Percentiles rank a stretch among this genome's conserved stretches.
Conservation (phyloP, 139 green algal genomes). For the Chlorella sp. region DNA sequence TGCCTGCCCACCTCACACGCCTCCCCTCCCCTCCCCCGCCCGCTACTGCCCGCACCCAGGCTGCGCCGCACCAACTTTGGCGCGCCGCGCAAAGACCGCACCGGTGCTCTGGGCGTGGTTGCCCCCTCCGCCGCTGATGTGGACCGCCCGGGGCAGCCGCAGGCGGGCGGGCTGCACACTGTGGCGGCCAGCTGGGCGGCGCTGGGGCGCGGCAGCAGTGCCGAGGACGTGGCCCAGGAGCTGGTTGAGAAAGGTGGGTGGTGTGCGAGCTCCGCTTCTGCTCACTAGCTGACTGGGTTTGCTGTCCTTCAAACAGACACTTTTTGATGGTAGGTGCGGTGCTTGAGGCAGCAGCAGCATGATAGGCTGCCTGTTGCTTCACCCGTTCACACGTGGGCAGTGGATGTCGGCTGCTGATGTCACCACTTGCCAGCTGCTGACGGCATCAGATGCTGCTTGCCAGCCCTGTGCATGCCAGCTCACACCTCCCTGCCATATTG, state of each 20-base stretch:
- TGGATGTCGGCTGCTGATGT: no score
- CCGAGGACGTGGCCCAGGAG: not conserved
- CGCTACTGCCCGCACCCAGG: not conserved
- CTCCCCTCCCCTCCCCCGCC: not conserved
- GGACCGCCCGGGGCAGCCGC: not conserved
- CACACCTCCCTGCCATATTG: no score
- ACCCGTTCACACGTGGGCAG: no score
- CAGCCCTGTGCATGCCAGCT: no score
- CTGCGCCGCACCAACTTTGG: slow-evolving; percentile 17
- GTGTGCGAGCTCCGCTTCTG: not conserved
- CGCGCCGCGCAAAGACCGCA: not conserved
- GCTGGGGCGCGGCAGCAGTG: not conserved
- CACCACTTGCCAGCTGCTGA: no score
- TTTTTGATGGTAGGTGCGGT: no score
- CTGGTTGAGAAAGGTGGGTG: slow-evolving; percentile 33
- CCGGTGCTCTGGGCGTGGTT: not conserved
- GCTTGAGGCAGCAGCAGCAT: not conserved
- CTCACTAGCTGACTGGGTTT: not conserved
- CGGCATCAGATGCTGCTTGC: no score
- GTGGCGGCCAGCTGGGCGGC: not conserved
- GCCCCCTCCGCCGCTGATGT: not conserved
- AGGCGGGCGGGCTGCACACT: not conserved
- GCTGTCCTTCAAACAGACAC: no score
- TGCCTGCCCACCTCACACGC: no score
- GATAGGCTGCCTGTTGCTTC: no score